phyloP scores from a whole-genome alignment of 345 rosid species.

The Corchorus capsularis region DNA sequence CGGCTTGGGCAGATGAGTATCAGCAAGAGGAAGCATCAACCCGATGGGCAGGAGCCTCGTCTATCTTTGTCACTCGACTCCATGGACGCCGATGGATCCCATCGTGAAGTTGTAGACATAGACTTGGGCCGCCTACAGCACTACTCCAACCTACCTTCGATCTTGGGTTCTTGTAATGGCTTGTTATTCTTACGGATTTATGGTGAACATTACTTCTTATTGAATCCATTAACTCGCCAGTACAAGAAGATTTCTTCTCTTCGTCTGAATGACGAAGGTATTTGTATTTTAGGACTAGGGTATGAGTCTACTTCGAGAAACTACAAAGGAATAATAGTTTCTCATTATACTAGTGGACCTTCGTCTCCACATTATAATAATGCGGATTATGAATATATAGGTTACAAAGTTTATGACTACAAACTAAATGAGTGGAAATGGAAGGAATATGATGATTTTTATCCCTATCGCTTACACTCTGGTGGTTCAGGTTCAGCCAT shows the following conservation, averaged over 20 bases:
- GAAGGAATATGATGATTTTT: no score
- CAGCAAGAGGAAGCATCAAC: background rate
- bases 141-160: background rate
- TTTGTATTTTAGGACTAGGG: background rate
- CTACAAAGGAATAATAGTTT: background rate
- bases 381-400: no score
- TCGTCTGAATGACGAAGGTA: background rate
- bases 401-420: no score
- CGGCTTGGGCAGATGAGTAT: no score
- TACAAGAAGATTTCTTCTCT: background rate
- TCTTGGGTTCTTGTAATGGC: background rate
- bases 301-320: background rate
- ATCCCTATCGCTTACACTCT: no score
- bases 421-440: no score
- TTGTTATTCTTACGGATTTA: background rate
- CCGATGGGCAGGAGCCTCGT: background rate
- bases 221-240: background rate
- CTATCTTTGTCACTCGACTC: background rate
- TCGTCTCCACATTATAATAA: no score
- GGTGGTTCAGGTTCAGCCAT: no score
- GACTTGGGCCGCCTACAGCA: background rate
- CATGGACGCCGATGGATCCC: background rate
- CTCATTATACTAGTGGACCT: background rate
- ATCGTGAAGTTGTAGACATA: background rate
- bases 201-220: background rate